Conservation (phyloP, 306 rosid species). For the Ammopiptanthus mongolicus region DNA sequence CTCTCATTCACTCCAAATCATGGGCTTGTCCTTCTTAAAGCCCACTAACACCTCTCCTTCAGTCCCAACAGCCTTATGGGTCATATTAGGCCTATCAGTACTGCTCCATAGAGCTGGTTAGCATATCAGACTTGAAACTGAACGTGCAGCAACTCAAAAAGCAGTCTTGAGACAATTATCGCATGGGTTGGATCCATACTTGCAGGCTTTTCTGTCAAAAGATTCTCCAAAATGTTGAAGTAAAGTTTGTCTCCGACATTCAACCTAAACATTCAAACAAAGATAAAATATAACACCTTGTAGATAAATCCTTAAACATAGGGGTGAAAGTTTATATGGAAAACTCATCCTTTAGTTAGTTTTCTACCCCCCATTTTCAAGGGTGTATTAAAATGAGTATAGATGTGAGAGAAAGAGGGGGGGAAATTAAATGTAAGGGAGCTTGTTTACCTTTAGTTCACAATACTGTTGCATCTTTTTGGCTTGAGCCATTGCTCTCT, state of each 20-base stretch:
- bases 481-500: constrained; percentile 81
- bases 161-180: constrained; percentile 75
- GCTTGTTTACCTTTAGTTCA: constrained; percentile 66
- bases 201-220: constrained; percentile 64
- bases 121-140: constrained; percentile 2
- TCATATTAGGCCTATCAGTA: no score
- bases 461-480: constrained; percentile 89
- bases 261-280: constrained; percentile 41
- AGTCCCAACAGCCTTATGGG: no score
- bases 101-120: not conserved
- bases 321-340: not conserved
- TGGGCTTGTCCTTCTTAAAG: no score
- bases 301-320: not conserved
- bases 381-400: not conserved
- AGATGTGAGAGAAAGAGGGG: not conserved
- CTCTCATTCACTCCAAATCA: no score
- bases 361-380: not conserved
- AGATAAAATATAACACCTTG: not conserved
- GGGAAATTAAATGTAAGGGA: not conserved
- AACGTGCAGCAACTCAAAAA: constrained; percentile 27
- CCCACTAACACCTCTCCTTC: no score
- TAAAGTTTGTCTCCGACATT: constrained; percentile 82
- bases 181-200: constrained; percentile 74
- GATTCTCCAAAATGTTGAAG: constrained; percentile 87
- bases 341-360: not conserved